Evolutionary conservation across 2,329 filamentous ascomycete species (phyloP), one percentile per base, ranked within the genome.

Genomic region (Phialophora verrucosa): DNA sequence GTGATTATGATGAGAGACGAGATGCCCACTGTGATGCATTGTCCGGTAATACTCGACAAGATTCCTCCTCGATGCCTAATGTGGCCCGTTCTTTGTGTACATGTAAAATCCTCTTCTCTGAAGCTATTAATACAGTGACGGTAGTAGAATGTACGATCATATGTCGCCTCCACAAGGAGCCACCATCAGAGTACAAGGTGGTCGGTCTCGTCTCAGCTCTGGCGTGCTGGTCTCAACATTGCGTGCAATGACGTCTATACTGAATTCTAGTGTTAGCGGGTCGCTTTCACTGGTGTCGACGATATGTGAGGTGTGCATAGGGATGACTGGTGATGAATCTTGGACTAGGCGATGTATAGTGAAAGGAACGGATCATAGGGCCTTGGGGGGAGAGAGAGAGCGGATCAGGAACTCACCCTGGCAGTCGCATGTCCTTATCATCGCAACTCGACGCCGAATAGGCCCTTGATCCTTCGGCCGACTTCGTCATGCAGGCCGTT

Each of bases 401-500:
- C n/a, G n/a, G n/a, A n/a, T n/a, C n/a, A n/a, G 14, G 5, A 17
- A 35, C 38, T n/a, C n/a, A 44, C 38, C 38, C n/a, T 42, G 38
- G 14, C 17, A 25, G 23, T 25, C 23, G 2, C 23, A 25, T 2
- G 23, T 25, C 1, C 23, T 25, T 7, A 7, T 68, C 27, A 92
- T 76, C 92, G 85, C 73, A 96, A 81, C 79, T 96, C 91, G 23
- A 98, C 92, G 0, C 91, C 91, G 65, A 96, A 81, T 72, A 87
- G 87, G 67, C 85, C 80, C 2, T 51, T 88, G 69, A 98, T 80
- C 70, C 86, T 84, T 68, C 80, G 74, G 50, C 84, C 82, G 53
- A 98, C 89, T 71, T 83, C 78, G 58, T 88, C 83, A 77, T 99
- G 94, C 75, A 96, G 79, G 51, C 82, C 78, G 75, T 96, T 96